Percentiles rank a stretch among this genome's conserved stretches.
phyloP scores from a whole-genome alignment of 352 stramenopile genomes.

The Phytopythium vexans region DNA sequence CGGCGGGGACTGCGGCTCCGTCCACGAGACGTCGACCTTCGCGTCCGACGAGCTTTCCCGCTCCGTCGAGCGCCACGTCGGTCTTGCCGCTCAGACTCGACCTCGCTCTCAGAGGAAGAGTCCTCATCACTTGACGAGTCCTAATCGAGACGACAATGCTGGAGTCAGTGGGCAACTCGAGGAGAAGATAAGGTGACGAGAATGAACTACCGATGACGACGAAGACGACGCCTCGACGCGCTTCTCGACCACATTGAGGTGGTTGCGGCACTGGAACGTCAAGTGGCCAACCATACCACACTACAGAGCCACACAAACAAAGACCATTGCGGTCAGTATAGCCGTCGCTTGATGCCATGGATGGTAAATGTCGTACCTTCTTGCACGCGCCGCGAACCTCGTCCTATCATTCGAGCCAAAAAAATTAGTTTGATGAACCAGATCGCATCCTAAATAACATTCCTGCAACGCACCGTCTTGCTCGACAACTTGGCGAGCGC shows the following conservation, averaged over 20 bases:
- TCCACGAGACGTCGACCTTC: slow-evolving; percentile 17
- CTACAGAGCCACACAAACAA: slow-evolving; percentile 17
- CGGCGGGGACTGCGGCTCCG: slow-evolving; percentile 17
- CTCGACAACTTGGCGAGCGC: slow-evolving; percentile 94
- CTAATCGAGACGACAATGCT: slow-evolving; percentile 4
- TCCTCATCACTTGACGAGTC: slow-evolving; percentile 53
- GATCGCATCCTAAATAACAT: background rate
- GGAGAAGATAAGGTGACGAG: background rate
- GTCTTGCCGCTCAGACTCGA: slow-evolving; percentile 24
- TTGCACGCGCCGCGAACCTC: slow-evolving; percentile 82
- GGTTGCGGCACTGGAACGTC: slow-evolving; percentile 89
- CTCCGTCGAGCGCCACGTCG: background rate
- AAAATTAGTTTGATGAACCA: background rate
- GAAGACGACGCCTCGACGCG: slow-evolving; percentile 25
- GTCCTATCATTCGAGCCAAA: slow-evolving; percentile 28
- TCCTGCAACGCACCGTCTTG: slow-evolving; percentile 59
- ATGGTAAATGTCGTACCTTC: slow-evolving; percentile 31
- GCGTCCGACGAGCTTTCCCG: slow-evolving; percentile 3
- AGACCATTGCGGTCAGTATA: background rate
- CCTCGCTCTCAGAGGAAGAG: slow-evolving; percentile 23
- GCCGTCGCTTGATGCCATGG: background rate
- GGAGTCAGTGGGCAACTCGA: too few species aligned
- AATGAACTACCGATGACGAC: slow-evolving; percentile 27
- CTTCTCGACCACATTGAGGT: slow-evolving; percentile 48
- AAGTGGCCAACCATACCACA: slow-evolving; percentile 91